Base-by-base conservation (phyloP, 352 stramenopile species). In the Chrysophaeum taylorii region DNA sequence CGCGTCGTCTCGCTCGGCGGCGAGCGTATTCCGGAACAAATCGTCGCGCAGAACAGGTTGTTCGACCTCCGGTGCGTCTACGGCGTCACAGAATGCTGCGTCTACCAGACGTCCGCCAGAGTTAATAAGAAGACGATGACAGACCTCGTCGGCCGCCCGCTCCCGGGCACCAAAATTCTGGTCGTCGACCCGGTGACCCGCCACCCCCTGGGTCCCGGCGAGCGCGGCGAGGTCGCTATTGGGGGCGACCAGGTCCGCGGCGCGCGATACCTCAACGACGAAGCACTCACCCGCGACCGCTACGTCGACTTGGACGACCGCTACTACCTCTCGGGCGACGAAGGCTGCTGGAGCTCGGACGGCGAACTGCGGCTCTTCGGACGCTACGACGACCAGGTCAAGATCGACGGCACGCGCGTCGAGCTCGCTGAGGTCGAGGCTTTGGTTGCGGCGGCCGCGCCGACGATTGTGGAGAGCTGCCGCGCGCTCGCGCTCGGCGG, bases 301-400 rank as follows among this genome's bases (percentile, higher is more conserved):
- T 75, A 68, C 52, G 31, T 73, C 27, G 37, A 41, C 0, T 27
- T 42, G 35, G 27, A 70, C 16, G 0, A 53, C 25, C 25, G 48
- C 7, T 64, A 57, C 31, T 76, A 75, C 38, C 54, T 61, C 14
- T 74, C 73, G 0, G 73, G 73, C 21, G 73, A 77, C 42, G 37
- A 73, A 31, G 70, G 70, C 64, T 23, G 48, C 12, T 72, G 72
- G 50, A 50, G 50, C 25, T n/a, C 21, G 7, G 33, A 23, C 45
- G n/a, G 29, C 16, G 54, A 62, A 1, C 60, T 66, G 33, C 42
- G 37, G 41, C 61, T 75, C 25, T 15, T 70, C 23, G 73, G 73
- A 9, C 73, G 73, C 35, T 29, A 23, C 1, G 73, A 77, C 61
- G 54, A 71, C 36, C 73, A 77, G 68, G 52, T 77, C 21, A 77